phyloP scores from a whole-genome alignment of 805 yeast species.

The Wickerhamomyces subpelliculosus region DNA sequence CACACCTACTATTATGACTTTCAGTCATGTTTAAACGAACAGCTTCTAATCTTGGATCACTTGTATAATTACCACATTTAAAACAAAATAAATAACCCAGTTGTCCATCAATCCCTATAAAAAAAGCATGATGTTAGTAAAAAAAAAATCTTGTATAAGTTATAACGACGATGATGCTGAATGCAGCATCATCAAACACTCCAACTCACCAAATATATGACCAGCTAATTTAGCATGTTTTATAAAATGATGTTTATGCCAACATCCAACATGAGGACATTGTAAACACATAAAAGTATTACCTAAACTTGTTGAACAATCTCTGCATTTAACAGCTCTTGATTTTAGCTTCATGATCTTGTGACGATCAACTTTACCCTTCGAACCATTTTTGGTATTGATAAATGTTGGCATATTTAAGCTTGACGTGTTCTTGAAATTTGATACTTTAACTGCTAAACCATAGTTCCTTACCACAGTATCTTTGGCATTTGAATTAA shows the following conservation, averaged over 20 bases:
- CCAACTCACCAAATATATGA: constrained; percentile 45
- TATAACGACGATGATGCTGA: neutral
- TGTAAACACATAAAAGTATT: constrained; percentile 60
- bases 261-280: constrained; percentile 73
- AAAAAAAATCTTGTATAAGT: neutral
- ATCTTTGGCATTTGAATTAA: constrained; percentile 18
- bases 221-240: constrained; percentile 39
- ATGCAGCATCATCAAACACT: constrained; percentile 1
- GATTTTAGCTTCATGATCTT: constrained; percentile 35
- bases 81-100: constrained; percentile 73
- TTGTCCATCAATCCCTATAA: constrained; percentile 46
- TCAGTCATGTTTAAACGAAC: constrained; percentile 27
- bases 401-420: constrained; percentile 6
- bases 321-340: constrained; percentile 42
- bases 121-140: constrained; percentile 1
- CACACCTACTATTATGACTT: too few relatives aligned
- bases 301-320: constrained; percentile 34
- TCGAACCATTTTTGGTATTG: constrained; percentile 6
- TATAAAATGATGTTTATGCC: constrained; percentile 39
- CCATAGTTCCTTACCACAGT: constrained; percentile 22
- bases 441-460: constrained; percentile 17
- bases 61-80: constrained; percentile 66
- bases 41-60: constrained; percentile 51
- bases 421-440: constrained; percentile 6
- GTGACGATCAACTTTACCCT: constrained; percentile 24